Base-by-base conservation (phyloP, 345 rosid genomes). In the Populus nigra region DNA sequence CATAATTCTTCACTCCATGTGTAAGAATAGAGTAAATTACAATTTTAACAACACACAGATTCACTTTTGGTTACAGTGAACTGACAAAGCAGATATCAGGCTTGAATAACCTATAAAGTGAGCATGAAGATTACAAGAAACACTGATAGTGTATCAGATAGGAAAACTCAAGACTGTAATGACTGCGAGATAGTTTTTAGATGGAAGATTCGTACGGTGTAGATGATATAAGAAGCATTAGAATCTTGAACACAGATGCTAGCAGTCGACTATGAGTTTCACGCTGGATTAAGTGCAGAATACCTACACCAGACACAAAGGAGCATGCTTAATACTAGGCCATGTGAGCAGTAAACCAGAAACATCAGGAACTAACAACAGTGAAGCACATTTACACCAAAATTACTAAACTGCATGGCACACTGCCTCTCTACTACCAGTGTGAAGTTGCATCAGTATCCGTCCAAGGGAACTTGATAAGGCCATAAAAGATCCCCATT, bases 391-490 rank as follows among this genome's bases (percentile, higher is more conserved):
- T 15, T 69, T 43, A 38, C 70, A 31, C 72, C 50, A 77, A 78
- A 69, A 11, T 29, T 80, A 74, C 78, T 50, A 55, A 78, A 74
- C 65, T 31, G 68, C 73, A 77, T 72, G 69, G 61, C 61, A 79
- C 8, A 73, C 68, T 70, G 75, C 38, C 77, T 79, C 76, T 68
- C 81, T 80, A 78, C 65, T 88, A 94, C 97, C 98, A 72, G 85
- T 84, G 87, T 92, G 98, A 83, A 94, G 97, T 87, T 92, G 96
- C 91, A 94, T 86, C 77, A 94, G 78, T 74, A 94, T 89, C 77
- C 73, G 85, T 77, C 98, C 98, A 82, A 92, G 96, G 65, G 97
- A 91, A 82, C 87, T 91, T 71, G 97, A 92, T 78, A 94, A 90
- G 69, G 97, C 86, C 89, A 87, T 89, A 81, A 88, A 92, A 67